Conservation (phyloP, 805 yeast species). For the Yamadazyma kitorensis region DNA sequence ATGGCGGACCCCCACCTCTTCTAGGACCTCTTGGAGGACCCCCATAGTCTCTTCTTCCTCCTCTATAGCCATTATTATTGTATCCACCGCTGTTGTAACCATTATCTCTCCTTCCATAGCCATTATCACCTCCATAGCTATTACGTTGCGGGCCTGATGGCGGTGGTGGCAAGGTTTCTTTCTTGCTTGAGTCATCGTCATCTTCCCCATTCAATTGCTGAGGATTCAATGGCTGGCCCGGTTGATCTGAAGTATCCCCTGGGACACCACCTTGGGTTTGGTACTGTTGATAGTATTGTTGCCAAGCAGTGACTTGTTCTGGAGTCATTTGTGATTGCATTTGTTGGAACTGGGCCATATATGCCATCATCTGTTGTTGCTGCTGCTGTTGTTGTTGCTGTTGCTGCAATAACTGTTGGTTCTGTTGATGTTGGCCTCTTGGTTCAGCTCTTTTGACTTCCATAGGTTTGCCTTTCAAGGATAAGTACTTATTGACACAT, state of each 20-base stretch:
- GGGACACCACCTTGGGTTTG: slow-evolving; percentile 41
- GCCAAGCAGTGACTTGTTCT: slow-evolving; percentile 63
- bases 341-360: slow-evolving; percentile 19
- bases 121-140: slow-evolving; percentile 2
- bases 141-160: slow-evolving; percentile 19
- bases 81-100: slow-evolving; percentile 12
- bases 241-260: slow-evolving; percentile 22
- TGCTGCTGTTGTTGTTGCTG: slow-evolving; percentile 28
- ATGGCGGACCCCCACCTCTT: slow-evolving; percentile 35
- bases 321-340: slow-evolving; percentile 57
- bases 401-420: slow-evolving; percentile 32
- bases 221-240: slow-evolving; percentile 43
- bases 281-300: slow-evolving; percentile 63
- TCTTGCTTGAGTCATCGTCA: slow-evolving; percentile 22
- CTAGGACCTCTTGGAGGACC: slow-evolving; percentile 50
- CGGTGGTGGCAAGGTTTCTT: slow-evolving; percentile 7
- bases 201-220: slow-evolving; percentile 31
- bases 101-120: slow-evolving; percentile 3
- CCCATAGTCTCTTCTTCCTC: slow-evolving; percentile 11
- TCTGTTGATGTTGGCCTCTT: slow-evolving; percentile 60
- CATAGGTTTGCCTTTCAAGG: slow-evolving; percentile 81
- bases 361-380: slow-evolving; percentile 14
- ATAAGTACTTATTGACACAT: slow-evolving; percentile 74
- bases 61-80: slow-evolving; percentile 11
- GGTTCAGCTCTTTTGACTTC: slow-evolving; percentile 86